Evolutionary conservation across 352 stramenopile genomes (phyloP), one percentile per base, ranked within the genome.

Genomic region (Phytophthora agathidicida): DNA sequence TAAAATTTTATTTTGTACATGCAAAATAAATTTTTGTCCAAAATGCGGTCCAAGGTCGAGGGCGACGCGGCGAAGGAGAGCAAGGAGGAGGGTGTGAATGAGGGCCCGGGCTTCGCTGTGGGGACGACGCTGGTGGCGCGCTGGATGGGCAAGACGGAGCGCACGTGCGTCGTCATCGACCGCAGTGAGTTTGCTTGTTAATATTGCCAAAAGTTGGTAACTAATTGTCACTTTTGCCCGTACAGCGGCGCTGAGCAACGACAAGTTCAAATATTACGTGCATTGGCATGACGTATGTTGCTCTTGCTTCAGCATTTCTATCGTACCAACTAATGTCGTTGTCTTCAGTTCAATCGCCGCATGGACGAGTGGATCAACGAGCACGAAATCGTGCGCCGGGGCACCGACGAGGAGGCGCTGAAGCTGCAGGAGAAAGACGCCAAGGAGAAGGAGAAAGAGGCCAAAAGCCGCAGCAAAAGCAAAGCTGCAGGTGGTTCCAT

Each of bases 361-460:
- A 96, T 96, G 86, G 86, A 96, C 68, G 82, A 92, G 45, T 96
- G 86, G 86, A 93, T 96, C 66, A 85, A 89, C 48, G 81, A 87
- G 49, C 67, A 83, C 53, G 86, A 96, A 51, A 82, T 96, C 49
- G 73, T 93, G 28, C 81, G 84, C 22, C 64, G 75, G 32, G 83
- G 81, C 17, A 91, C 83, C 0, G 83, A 93, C 17, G 80, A 93
- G 60, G 83, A 93, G 53, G 83, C 73, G 38, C 76, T 83, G 31
- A 74, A 76, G 27, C 61, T 93, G 37, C 70, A 90, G 67, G 82
- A 93, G 55, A 89, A 91, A 58, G 76, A 91, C 32, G 77, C 75
- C 19, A 85, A 85, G 52, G 78, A 89, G 59, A 89, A 89, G 63
- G 77, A 88, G 54, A 80, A 80, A 26, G 67, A 86, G 43, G 72